A percentile compares a stretch with the other conserved stretches of the same genome.
Conservation (phyloP, 2,329 filamentous ascomycete species). For the Ceratocystis cacaofunesta region DNA sequence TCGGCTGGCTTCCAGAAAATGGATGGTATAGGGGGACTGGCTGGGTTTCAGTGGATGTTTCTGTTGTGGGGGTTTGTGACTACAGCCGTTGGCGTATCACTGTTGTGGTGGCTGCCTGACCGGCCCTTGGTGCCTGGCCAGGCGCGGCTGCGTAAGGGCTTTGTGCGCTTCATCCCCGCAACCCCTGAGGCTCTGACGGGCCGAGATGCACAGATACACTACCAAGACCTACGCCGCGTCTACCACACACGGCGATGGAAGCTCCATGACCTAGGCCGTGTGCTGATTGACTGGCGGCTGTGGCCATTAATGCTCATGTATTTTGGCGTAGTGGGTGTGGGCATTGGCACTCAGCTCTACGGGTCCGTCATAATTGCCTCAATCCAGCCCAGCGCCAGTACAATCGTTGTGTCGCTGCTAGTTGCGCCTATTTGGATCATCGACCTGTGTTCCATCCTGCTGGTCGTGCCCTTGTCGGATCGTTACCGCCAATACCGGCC, state of each 20-base stretch:
- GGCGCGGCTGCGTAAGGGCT: conserved; percentile 33
- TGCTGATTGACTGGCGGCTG: conserved; percentile 72
- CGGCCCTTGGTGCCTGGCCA: conserved; percentile 63
- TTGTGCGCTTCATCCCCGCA: conserved; percentile 51
- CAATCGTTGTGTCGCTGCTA: conserved; percentile 63
- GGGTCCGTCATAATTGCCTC: conserved; percentile 72
- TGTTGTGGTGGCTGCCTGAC: conserved; percentile 87
- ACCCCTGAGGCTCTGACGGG: conserved; percentile 58
- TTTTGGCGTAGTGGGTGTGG: conserved; percentile 84
- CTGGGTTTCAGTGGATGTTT: conserved; percentile 89
- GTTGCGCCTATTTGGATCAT: conserved; percentile 91
- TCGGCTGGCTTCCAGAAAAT: conserved; percentile 86
- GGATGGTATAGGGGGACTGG: conserved; percentile 61
- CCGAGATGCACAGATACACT: conserved; percentile 67
- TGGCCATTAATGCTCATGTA: conserved; percentile 86
- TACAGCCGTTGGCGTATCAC: conserved; percentile 51
- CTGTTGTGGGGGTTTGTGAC: conserved; percentile 68
- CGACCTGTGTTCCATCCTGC: conserved; percentile 74
- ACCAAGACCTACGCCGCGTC: conserved; percentile 64
- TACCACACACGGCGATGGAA: conserved; percentile 66
- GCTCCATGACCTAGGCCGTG: conserved; percentile 50
- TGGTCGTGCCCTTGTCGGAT: conserved; percentile 74
- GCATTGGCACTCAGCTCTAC: conserved; percentile 79
- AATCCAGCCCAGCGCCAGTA: conserved; percentile 58
- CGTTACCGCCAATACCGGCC: conserved; percentile 69